Evolutionary conservation across 306 rosid species (phyloP).

Genomic region (Lathyrus sativus): DNA sequence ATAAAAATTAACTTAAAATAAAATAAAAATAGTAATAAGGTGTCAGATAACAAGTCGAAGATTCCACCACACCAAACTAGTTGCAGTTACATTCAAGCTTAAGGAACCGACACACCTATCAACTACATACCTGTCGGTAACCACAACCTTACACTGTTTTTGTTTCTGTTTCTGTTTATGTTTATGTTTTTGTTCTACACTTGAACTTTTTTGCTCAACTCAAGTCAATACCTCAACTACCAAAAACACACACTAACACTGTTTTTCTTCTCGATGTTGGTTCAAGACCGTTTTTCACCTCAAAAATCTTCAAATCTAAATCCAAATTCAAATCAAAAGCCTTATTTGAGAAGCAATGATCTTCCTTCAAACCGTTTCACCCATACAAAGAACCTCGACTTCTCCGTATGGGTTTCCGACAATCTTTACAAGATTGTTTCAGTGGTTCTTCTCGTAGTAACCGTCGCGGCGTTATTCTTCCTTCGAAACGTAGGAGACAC

Average conservation of each 20-base stretch:
- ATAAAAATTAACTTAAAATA: background rate
- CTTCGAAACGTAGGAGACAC: conserved; percentile 85
- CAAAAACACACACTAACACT: background rate
- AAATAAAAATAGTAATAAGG: background rate
- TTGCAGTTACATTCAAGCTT: conserved; percentile 57
- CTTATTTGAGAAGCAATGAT: conserved; percentile 49
- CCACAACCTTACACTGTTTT: conserved; percentile 38
- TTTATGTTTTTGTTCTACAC: conserved; percentile 30
- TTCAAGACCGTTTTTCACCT: conserved; percentile 70
- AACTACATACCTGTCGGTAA: conserved; percentile 57
- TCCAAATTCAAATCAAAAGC: conserved; percentile 45
- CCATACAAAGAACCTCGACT: conserved; percentile 63
- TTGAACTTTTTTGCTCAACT: conserved; percentile 30
- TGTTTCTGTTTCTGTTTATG: background rate
- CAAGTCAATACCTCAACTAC: conserved; percentile 37
- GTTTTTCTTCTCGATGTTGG: conserved; percentile 55
- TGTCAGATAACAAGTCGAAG: conserved; percentile 32
- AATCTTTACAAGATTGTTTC: conserved; percentile 63
- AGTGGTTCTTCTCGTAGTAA: conserved; percentile 50
- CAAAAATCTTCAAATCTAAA: conserved; percentile 59
- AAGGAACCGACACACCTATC: conserved; percentile 58
- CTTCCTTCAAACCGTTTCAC: conserved; percentile 58
- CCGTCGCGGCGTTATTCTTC: conserved; percentile 77
- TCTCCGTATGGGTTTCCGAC: conserved; percentile 80
- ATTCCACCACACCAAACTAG: conserved; percentile 53